Evolutionary conservation across 805 yeast species (phyloP), one percentile per base, ranked within the genome.

Genomic region (Metschnikowia amazonensis): DNA sequence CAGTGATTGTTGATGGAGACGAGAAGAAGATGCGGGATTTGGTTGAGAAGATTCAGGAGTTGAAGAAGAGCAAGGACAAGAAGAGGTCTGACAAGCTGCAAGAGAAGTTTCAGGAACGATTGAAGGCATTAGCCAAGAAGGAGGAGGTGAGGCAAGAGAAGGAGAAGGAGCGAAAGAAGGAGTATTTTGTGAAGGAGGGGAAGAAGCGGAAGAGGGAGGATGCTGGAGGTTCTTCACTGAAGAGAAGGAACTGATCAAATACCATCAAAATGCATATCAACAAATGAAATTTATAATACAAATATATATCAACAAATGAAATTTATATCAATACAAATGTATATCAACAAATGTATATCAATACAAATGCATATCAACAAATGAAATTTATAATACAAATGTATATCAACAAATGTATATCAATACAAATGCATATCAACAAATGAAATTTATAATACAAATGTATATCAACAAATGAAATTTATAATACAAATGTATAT

Each of bases 11-110:
- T 32, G 86, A 83, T 34, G 96, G 95, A 13, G 96, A 88, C 43
- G 98, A 92, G 67, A 89, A 88, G 83, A 86, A 88, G 70, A 90
- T 95, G 27, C 79, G 97, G 56, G 84, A 89, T 29, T 77, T 92
- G 67, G 80, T 94, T 75, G 92, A 85, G 66, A 87, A 87, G 68
- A 81, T 94, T 45, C 79, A 85, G 58, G 89, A 98, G 0, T 71
- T 94, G 43, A 81, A 88, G 59, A 87, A 82, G 59, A 94, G 85
- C 48, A 92, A 92, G 72, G 96, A 87, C 24, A 78, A 79, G 44
- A 86, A 85, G 79, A 80, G 84, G 54, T 76, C 70, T 59, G 74
- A 77, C 31, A 88, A 87, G 70, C 88, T 88, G 67, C 76, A 72
- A 42, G 90, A 80, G 43, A 82, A 86, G 69, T 81, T 89, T 62